These are phyloP conservation scores for Ganoderma sinense DNA, from an alignment of 1,284 basidiomycete species.

Conservation along the genomic window DNA sequence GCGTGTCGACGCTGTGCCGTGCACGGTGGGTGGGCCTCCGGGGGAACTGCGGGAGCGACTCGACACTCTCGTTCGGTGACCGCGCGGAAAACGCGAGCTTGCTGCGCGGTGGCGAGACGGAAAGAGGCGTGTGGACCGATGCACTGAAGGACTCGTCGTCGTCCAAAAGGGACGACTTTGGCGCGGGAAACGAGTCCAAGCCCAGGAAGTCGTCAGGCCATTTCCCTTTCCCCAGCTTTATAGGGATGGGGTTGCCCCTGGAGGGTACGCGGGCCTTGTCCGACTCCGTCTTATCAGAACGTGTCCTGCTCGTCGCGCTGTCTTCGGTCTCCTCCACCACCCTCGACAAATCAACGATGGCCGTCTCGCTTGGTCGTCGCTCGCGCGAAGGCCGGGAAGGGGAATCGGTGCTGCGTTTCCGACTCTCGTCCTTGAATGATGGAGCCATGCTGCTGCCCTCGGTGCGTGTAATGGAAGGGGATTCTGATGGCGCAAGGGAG, in stretches of 20 bases:
- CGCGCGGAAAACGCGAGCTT: constrained; percentile 57
- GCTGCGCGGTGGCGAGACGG: constrained; percentile 63
- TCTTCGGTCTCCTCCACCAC: constrained; percentile 79
- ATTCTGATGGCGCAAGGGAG: constrained; percentile 58
- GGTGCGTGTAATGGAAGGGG: constrained; percentile 66
- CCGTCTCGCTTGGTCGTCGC: constrained; percentile 66
- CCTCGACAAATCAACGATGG: constrained; percentile 65
- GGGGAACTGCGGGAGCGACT: constrained; percentile 53
- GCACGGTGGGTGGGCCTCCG: constrained; percentile 69
- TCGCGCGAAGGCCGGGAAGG: constrained; percentile 49
- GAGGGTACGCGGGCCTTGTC: constrained; percentile 35
- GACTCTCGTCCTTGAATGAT: constrained; percentile 51
- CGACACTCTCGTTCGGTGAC: constrained; percentile 54
- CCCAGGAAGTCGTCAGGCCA: constrained; percentile 79
- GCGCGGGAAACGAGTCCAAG: constrained; percentile 59
- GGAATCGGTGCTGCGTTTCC: constrained; percentile 47
- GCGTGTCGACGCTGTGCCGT: constrained; percentile 58
- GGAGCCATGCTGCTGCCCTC: constrained; percentile 63
- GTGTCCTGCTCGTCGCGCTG: constrained; percentile 50
- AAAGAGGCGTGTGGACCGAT: constrained; percentile 47
- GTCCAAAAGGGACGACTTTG: constrained; percentile 33
- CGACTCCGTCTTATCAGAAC: constrained; percentile 33
- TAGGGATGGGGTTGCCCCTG: constrained; percentile 42
- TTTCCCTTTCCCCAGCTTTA: constrained; percentile 78
- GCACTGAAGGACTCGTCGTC: constrained; percentile 20